Base-by-base conservation (phyloP, 2,329 filamentous ascomycete species). In the Meredithiella fracta region DNA sequence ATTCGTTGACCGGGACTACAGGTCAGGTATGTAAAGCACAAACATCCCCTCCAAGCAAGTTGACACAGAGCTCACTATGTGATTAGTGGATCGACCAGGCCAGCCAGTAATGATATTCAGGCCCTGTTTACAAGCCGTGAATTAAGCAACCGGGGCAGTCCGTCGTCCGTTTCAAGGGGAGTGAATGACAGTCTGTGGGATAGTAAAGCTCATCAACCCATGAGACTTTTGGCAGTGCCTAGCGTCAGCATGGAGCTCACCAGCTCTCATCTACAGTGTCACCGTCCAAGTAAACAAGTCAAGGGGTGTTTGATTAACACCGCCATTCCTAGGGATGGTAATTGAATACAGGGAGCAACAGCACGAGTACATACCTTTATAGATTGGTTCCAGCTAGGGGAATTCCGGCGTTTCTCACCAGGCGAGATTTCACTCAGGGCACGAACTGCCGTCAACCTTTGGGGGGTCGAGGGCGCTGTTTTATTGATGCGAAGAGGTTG, bases 381-480 rank as follows among this genome's bases (percentile, higher is more conserved):
- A 60, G 72, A 68, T 67, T 90, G 85, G 64, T 85, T 89, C 79
- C 84, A 94, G 73, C 85, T 94, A 54, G 90, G 89, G 53, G 90
- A 96, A 72, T 97, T 97, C 64, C 90, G 79, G 66, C 91, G 80
- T 68, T 82, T 83, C 70, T 90, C 87, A 60, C 85, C 85, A 54
- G 86, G 85, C 63, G 85, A 87, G 65, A 98, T 82, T 72, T 98
- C 92, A 60, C 88, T 86, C 61, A 98, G 77, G 58, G 92, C 86
- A 63, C 85, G 82, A 65, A 83, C 78, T 53, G 50, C 53, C 37
- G 53, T 49, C 38, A 29, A 54, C 40, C 52, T 55, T 55, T 58
- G 52, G 20, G 53, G 44, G 22, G 57, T 53, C 31, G 76, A 73
- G 57, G 73, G 77, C 29, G 29, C 29, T 64, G 70, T 77, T 72